Conservation (phyloP, 1,139 yeast species). For the Sugiyamaella neomexicana region DNA sequence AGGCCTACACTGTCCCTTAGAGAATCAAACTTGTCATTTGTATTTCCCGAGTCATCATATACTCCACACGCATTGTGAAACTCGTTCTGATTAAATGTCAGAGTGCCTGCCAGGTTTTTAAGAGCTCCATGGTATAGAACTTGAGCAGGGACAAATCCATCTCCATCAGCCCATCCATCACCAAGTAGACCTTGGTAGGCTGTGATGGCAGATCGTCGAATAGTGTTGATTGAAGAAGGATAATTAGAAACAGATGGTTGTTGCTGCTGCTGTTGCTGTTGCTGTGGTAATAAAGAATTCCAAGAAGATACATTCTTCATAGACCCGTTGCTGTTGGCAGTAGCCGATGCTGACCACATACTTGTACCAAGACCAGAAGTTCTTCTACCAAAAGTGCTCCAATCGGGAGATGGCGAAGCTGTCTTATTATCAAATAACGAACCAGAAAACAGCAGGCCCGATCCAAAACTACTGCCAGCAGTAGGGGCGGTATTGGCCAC, state of each 20-base stretch:
- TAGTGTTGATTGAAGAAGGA: slow-evolving; percentile 8
- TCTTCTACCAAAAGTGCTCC: slow-evolving; percentile 15
- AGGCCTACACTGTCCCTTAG: slow-evolving; percentile 39
- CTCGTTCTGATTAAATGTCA: slow-evolving; percentile 34
- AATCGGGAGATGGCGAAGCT: slow-evolving; percentile 8
- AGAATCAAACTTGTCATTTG: slow-evolving; percentile 32
- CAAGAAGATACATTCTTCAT: background rate
- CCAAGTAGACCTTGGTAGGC: slow-evolving; percentile 32
- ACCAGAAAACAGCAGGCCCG: slow-evolving; percentile 13
- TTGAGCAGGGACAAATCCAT: slow-evolving; percentile 41
- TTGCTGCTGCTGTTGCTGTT: slow-evolving; percentile 1
- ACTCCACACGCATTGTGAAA: slow-evolving; percentile 36
- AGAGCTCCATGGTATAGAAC: slow-evolving; percentile 37
- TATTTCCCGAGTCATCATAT: slow-evolving; percentile 15
- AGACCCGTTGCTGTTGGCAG: background rate
- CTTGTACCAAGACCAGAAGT: slow-evolving; percentile 13
- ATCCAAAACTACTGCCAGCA: background rate
- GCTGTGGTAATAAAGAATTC: slow-evolving; percentile 1
- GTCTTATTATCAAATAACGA: slow-evolving; percentile 8
- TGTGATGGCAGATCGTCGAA: slow-evolving; percentile 32
- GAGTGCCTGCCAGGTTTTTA: slow-evolving; percentile 27
- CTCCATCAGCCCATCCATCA: slow-evolving; percentile 34
- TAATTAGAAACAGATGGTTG: slow-evolving; percentile 1
- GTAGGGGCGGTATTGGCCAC: background rate
- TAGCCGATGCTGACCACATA: slow-evolving; percentile 18